Evolutionary conservation across 1,284 basidiomycete species (phyloP).

Genomic region (Melampsora americana): DNA sequence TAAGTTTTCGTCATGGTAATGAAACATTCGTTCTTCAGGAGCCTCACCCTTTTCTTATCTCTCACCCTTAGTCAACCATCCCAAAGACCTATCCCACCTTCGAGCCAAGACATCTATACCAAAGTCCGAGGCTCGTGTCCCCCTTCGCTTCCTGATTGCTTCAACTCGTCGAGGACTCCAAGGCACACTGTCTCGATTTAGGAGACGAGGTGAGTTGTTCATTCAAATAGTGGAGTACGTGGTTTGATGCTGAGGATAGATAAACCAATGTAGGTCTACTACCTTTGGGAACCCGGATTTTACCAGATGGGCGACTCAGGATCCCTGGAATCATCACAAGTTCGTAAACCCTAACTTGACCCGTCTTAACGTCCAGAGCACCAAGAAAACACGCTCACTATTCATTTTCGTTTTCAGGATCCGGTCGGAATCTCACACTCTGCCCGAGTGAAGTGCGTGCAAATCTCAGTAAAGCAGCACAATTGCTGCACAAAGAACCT

Average conservation of each 20-base stretch:
- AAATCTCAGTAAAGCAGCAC: constrained; percentile 13
- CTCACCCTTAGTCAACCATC: constrained; percentile 28
- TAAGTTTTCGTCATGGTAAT: constrained; percentile 1
- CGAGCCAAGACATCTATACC: constrained; percentile 34
- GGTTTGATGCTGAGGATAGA: background rate
- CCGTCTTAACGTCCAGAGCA: too few species aligned
- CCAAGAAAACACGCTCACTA: too few species aligned
- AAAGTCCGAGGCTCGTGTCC: constrained; percentile 19
- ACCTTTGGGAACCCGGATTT: constrained; percentile 27
- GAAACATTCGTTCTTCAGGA: background rate
- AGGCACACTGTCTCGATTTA: constrained; percentile 35
- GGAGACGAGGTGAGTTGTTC: constrained; percentile 16
- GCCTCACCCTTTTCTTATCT: background rate
- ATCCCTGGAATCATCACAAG: constrained; percentile 37
- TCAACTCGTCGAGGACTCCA: constrained; percentile 30
- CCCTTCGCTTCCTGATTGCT: constrained; percentile 25
- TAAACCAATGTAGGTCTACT: constrained; percentile 19
- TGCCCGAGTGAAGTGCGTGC: constrained; percentile 6
- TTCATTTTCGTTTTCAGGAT: constrained; percentile 2
- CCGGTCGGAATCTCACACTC: constrained; percentile 24
- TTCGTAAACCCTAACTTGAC: background rate
- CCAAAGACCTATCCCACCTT: constrained; percentile 14
- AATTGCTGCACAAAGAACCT: constrained; percentile 7
- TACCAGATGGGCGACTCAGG: constrained; percentile 25
- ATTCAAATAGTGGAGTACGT: background rate